These are phyloP conservation scores for Neurospora tetrasperma DNA, from an alignment of 495 filamentous ascomycete species.

Conservation along the genomic window DNA sequence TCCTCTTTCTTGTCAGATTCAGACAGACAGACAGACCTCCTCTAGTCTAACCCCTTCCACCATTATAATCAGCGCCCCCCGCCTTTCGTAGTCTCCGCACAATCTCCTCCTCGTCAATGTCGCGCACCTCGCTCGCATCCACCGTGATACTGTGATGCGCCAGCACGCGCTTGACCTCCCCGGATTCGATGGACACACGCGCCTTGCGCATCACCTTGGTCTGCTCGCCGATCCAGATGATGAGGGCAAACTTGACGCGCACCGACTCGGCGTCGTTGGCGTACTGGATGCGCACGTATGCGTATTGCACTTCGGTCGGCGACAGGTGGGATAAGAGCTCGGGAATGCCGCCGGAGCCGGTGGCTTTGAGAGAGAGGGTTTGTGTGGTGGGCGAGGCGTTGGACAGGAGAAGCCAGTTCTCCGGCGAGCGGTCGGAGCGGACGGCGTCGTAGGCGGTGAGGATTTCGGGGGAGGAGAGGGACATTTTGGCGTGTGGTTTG, in stretches of 20 bases:
- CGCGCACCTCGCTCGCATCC: constrained; percentile 38
- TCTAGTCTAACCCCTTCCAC: constrained; percentile 36
- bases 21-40: too few species aligned
- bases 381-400: constrained; percentile 37
- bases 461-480: constrained; percentile 28
- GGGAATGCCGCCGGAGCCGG: constrained; percentile 39
- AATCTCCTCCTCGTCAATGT: constrained; percentile 45
- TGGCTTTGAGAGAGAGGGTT: constrained; percentile 35
- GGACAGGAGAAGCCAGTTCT: constrained; percentile 48
- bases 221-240: constrained; percentile 46
- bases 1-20: background rate
- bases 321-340: constrained; percentile 39
- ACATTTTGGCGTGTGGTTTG: background rate
- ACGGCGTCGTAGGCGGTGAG: constrained; percentile 39
- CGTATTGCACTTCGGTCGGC: constrained; percentile 42
- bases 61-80: constrained; percentile 51
- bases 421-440: constrained; percentile 45
- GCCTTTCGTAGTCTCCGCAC: constrained; percentile 41
- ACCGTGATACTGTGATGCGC: constrained; percentile 39
- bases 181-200: constrained; percentile 45
- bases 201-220: constrained; percentile 52
- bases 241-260: constrained; percentile 47
- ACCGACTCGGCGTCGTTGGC: constrained; percentile 49
- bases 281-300: constrained; percentile 48
- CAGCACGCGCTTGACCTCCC: constrained; percentile 45